A percentile compares a stretch with the other conserved stretches of the same genome.
These are phyloP conservation scores for Beta lomatogona DNA, from an alignment of 179 eudicot genomes.

Conservation along the genomic window DNA sequence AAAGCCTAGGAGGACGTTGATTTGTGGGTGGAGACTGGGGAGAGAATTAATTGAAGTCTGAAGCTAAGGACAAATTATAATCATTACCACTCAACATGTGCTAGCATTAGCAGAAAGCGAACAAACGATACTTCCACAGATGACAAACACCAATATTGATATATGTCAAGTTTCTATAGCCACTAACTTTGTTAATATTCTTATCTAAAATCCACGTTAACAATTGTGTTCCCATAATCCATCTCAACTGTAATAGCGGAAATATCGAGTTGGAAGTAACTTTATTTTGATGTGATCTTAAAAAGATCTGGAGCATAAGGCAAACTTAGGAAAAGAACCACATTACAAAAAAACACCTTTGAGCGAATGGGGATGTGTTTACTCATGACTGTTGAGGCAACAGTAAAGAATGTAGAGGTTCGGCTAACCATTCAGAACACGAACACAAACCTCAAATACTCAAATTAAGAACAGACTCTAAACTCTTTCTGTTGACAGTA, in stretches of 20 bases:
- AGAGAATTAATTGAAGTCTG: neutral
- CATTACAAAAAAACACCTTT: neutral
- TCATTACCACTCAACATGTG: neutral
- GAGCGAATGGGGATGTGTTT: neutral
- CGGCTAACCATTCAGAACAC: neutral
- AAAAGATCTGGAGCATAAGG: neutral
- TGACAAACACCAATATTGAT: neutral
- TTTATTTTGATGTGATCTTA: neutral
- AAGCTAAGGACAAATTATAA: constrained; percentile 3
- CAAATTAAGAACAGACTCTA: neutral
- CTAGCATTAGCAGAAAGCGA: neutral
- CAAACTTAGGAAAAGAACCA: neutral
- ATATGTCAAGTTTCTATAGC: neutral
- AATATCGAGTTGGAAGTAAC: neutral
- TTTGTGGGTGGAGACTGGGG: too few species aligned
- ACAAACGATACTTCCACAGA: neutral
- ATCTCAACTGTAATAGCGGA: neutral
- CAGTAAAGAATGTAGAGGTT: neutral
- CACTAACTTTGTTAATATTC: neutral
- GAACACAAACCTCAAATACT: neutral
- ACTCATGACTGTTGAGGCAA: neutral
- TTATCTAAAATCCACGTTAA: neutral
- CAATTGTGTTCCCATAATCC: too few species aligned
- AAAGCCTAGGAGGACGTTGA: too few species aligned
- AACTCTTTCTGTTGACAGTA: neutral